Evolutionary conservation across 176 grass and related monocot species (phyloP).

Genomic region (Eremochloa ophiuroides): DNA sequence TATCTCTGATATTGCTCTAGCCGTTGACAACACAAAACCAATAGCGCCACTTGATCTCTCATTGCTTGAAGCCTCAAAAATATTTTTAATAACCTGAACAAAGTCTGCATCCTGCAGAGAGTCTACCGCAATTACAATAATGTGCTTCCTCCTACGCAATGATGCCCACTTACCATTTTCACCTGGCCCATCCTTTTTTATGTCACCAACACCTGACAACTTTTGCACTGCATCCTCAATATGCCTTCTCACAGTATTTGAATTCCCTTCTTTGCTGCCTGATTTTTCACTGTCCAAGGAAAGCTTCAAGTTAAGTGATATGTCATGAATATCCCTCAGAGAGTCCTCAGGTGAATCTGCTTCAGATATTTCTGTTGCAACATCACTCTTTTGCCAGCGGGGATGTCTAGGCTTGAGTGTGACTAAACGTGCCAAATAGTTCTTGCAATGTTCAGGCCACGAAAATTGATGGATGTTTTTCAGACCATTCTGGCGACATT

Average conservation of each 20-base stretch:
- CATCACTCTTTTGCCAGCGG: constrained; percentile 49
- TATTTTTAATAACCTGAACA: constrained; percentile 56
- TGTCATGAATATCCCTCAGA: constrained; percentile 61
- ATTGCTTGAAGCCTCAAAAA: constrained; percentile 41
- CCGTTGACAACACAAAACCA: constrained; percentile 69
- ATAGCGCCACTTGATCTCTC: constrained; percentile 31
- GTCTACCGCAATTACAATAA: constrained; percentile 68
- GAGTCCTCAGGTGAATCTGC: constrained; percentile 57
- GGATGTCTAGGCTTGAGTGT: constrained; percentile 61
- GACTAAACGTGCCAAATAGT: constrained; percentile 55
- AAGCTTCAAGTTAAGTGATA: constrained; percentile 60
- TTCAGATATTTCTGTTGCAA: constrained; percentile 51
- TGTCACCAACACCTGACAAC: constrained; percentile 37
- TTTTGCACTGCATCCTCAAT: constrained; percentile 45
- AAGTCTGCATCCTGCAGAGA: constrained; percentile 48
- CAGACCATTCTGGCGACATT: constrained; percentile 64
- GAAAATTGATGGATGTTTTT: constrained; percentile 81
- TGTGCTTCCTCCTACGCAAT: constrained; percentile 55
- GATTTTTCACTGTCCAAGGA: constrained; percentile 60
- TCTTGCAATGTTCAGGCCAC: constrained; percentile 90
- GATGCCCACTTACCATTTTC: constrained; percentile 50
- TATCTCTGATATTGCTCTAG: constrained; percentile 57
- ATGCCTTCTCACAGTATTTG: constrained; percentile 37
- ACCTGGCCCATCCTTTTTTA: constrained; percentile 28
- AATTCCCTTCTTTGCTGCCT: constrained; percentile 31